A percentile compares a stretch with the other conserved stretches of the same genome.
Conservation (phyloP, 2,329 filamentous ascomycete genomes). For the Ramularia endophylla region DNA sequence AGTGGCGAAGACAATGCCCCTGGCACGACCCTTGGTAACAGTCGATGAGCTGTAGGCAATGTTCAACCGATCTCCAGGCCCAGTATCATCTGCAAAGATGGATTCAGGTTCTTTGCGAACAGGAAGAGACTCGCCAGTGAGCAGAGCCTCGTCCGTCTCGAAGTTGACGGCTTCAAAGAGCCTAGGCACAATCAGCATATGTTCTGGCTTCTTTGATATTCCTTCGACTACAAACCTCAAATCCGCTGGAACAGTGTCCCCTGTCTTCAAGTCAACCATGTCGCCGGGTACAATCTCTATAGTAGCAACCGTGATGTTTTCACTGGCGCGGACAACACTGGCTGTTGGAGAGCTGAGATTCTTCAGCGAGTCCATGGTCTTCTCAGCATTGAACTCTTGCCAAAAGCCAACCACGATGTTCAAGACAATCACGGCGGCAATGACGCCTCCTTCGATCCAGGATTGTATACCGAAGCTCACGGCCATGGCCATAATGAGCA, state of each 20-base stretch:
- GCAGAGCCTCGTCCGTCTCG: conserved; percentile 66
- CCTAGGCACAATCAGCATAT: conserved; percentile 20
- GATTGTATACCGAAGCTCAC: conserved; percentile 44
- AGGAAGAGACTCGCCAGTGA: conserved; percentile 68
- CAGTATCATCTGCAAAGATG: conserved; percentile 48
- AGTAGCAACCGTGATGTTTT: conserved; percentile 36
- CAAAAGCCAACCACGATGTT: conserved; percentile 43
- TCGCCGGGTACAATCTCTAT: conserved; percentile 44
- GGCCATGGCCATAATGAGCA: conserved; percentile 44
- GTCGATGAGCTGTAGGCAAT: conserved; percentile 66
- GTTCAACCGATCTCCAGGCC: conserved; percentile 64
- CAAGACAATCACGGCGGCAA: conserved; percentile 41
- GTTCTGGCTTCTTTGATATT: neutral
- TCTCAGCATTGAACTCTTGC: conserved; percentile 44
- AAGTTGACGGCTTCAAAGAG: conserved; percentile 53
- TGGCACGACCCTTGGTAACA: conserved; percentile 64
- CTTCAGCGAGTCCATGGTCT: conserved; percentile 45
- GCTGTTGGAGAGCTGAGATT: conserved; percentile 44
- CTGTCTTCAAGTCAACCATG: conserved; percentile 42
- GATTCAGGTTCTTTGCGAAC: conserved; percentile 59
- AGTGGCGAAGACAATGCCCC: conserved; percentile 62
- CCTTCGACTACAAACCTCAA: conserved; percentile 17
- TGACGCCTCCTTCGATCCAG: conserved; percentile 45
- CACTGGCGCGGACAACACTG: conserved; percentile 41
- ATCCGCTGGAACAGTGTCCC: conserved; percentile 47